These are phyloP conservation scores for Candida nanaspora DNA, from an alignment of 805 yeast genomes.

Conservation along the genomic window DNA sequence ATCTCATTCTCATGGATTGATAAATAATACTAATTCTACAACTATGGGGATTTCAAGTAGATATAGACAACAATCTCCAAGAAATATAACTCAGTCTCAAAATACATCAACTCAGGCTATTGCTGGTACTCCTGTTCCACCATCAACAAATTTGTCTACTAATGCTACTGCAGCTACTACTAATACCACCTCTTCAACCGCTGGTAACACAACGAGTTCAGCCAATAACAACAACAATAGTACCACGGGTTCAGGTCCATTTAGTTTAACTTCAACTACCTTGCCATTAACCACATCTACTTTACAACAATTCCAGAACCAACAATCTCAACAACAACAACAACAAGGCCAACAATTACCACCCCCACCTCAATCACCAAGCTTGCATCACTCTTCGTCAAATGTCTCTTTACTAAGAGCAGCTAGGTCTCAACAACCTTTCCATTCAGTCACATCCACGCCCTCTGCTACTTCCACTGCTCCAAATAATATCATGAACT, in stretches of 20 bases:
- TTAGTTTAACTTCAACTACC: constrained; percentile 1
- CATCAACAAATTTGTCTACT: neutral
- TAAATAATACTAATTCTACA: constrained; percentile 19
- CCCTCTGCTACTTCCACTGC: neutral
- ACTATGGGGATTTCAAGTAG: constrained; percentile 17
- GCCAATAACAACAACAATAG: too few relatives aligned
- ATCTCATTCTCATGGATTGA: constrained; percentile 26
- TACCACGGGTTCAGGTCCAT: neutral
- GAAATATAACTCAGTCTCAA: constrained; percentile 12
- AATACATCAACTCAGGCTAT: neutral
- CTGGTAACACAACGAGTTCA: constrained; percentile 20
- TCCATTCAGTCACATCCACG: neutral
- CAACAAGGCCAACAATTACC: constrained; percentile 15
- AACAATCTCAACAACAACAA: constrained; percentile 1
- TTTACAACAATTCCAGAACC: constrained; percentile 7
- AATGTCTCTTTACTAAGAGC: constrained; percentile 21
- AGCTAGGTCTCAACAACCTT: constrained; percentile 10
- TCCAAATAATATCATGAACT: neutral
- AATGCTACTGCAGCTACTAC: neutral
- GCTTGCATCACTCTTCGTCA: constrained; percentile 23
- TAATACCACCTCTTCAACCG: neutral
- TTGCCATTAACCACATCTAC: constrained; percentile 16
- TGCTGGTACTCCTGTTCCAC: constrained; percentile 11
- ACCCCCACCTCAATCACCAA: constrained; percentile 5
- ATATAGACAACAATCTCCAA: constrained; percentile 29